phyloP scores from a whole-genome alignment of 148 eudicot genomes.

The Silene conica region DNA sequence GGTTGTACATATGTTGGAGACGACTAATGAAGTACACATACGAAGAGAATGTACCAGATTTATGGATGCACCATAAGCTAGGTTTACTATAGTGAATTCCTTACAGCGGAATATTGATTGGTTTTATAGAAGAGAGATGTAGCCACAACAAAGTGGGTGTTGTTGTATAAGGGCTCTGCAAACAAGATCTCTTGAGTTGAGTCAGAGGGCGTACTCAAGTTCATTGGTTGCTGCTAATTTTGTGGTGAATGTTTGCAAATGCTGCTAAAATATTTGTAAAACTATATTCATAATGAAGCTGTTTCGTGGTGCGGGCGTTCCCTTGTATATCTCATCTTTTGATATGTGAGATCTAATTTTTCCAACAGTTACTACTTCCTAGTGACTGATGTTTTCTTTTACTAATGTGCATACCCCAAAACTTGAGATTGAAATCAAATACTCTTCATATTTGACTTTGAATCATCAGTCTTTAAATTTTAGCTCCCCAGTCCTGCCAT shows the following conservation, averaged over 20 bases:
- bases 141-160: no score
- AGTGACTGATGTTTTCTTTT: no score
- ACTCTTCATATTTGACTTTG: background rate
- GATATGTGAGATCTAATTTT: no score
- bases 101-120: background rate
- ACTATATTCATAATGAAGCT: background rate
- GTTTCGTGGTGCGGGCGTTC: background rate
- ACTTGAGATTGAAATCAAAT: conserved; percentile 3
- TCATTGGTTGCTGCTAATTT: background rate
- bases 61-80: background rate
- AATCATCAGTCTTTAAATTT: background rate
- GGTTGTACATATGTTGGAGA: no score
- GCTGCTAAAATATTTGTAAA: no score
- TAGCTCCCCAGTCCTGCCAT: background rate
- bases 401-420: background rate
- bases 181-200: background rate
- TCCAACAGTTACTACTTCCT: no score
- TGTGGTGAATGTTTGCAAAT: no score
- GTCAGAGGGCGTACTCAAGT: background rate
- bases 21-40: background rate
- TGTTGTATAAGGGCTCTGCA: background rate
- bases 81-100: background rate
- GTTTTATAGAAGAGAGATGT: no score
- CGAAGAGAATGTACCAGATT: background rate
- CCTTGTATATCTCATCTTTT: no score